Conservation (phyloP, 805 yeast species). For the Zygosaccharomyces pseudorouxii region DNA sequence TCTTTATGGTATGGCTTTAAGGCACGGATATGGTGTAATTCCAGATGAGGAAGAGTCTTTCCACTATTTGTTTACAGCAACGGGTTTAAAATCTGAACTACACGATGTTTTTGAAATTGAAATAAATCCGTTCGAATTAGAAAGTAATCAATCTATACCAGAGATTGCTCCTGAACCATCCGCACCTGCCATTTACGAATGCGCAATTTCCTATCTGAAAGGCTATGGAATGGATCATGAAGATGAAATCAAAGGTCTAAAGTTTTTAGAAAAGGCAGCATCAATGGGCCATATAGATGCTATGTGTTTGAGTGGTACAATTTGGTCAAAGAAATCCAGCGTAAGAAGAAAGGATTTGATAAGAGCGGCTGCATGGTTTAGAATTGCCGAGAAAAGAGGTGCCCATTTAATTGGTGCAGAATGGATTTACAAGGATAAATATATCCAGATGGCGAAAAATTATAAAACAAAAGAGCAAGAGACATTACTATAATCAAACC, state of each 20-base stretch:
- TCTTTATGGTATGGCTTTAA: slow-evolving; percentile 60
- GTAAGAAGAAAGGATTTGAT: slow-evolving; percentile 51
- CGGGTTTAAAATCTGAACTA: slow-evolving; percentile 33
- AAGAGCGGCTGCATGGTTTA: slow-evolving; percentile 66
- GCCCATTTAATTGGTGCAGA: slow-evolving; percentile 59
- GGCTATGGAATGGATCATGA: slow-evolving; percentile 48
- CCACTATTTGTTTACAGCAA: slow-evolving; percentile 56
- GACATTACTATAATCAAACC: not conserved
- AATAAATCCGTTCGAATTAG: slow-evolving; percentile 37
- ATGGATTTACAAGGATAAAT: slow-evolving; percentile 73
- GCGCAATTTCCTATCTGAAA: slow-evolving; percentile 52
- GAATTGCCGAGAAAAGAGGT: slow-evolving; percentile 61
- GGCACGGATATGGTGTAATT: slow-evolving; percentile 65
- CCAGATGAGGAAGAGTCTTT: slow-evolving; percentile 51
- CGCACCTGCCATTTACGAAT: slow-evolving; percentile 53
- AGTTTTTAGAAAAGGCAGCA: slow-evolving; percentile 59
- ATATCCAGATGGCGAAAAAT: slow-evolving; percentile 32
- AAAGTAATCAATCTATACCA: slow-evolving; percentile 29
- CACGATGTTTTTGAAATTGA: slow-evolving; percentile 20
- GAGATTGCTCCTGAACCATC: slow-evolving; percentile 40
- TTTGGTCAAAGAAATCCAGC: slow-evolving; percentile 57
- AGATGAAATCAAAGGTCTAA: slow-evolving; percentile 55
- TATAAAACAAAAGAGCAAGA: not conserved
- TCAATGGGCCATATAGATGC: slow-evolving; percentile 64
- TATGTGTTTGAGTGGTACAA: slow-evolving; percentile 60